Conservation (phyloP, 2,329 filamentous ascomycete genomes). For the Lasiodiplodia gonubiensis region DNA sequence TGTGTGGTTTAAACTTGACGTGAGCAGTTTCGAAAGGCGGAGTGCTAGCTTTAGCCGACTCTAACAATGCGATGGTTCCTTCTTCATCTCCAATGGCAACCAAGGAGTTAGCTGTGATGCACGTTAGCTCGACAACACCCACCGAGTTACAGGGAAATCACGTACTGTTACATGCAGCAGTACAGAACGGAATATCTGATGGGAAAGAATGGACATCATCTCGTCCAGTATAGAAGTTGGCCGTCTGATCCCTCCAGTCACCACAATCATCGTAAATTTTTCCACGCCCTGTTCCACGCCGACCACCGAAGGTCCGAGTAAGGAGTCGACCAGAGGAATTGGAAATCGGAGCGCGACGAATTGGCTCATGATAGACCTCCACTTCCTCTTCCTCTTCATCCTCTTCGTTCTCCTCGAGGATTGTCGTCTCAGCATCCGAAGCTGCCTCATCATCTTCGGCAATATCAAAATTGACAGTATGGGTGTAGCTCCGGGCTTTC, state of each 20-base stretch:
- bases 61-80: conserved; percentile 67
- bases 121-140: conserved; percentile 30
- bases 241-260: conserved; percentile 65
- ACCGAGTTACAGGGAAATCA: conserved; percentile 29
- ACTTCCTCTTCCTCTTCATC: conserved; percentile 32
- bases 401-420: conserved; percentile 35
- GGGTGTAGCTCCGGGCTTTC: conserved; percentile 38
- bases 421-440: conserved; percentile 29
- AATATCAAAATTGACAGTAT: conserved; percentile 26
- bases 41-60: conserved; percentile 57
- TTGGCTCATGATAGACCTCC: conserved; percentile 39
- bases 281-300: conserved; percentile 47
- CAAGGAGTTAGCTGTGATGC: conserved; percentile 63
- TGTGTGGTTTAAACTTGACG: conserved; percentile 67
- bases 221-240: conserved; percentile 64
- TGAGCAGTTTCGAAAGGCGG: conserved; percentile 62
- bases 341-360: conserved; percentile 45
- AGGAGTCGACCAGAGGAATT: conserved; percentile 47
- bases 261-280: conserved; percentile 48
- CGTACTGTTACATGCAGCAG: conserved; percentile 69
- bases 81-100: conserved; percentile 74
- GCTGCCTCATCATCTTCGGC: conserved; percentile 24
- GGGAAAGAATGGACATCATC: conserved; percentile 59
- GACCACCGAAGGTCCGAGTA: conserved; percentile 55
- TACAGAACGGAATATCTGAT: conserved; percentile 68